Evolutionary conservation across 495 filamentous ascomycete species (phyloP).

Genomic region (Corynascus novoguineensis): DNA sequence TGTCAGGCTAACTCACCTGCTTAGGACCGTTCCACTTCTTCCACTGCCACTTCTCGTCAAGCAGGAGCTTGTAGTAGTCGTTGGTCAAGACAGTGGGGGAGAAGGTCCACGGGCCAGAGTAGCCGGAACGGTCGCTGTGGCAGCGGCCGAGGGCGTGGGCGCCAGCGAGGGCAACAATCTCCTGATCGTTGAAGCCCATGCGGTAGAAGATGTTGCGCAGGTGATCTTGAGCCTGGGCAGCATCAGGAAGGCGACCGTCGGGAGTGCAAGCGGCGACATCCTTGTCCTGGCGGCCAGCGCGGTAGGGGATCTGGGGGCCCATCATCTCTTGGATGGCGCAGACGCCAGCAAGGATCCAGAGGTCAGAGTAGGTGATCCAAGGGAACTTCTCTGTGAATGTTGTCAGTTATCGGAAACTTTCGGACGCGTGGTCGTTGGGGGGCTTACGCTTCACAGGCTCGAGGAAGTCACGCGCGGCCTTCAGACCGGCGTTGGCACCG

Average conservation of each 20-base stretch:
- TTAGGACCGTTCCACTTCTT: constrained; percentile 91
- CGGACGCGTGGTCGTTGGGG: background rate
- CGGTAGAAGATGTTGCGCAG: constrained; percentile 89
- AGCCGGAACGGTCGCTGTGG: constrained; percentile 85
- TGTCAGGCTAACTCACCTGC: constrained; percentile 30
- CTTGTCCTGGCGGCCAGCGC: constrained; percentile 78
- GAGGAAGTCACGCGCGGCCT: constrained; percentile 83
- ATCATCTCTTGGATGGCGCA: constrained; percentile 91
- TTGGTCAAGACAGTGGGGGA: constrained; percentile 91
- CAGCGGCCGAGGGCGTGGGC: constrained; percentile 92
- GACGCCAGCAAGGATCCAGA: constrained; percentile 89
- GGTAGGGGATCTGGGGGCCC: constrained; percentile 81
- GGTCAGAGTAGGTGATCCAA: constrained; percentile 93
- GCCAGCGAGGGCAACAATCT: constrained; percentile 87
- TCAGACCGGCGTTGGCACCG: constrained; percentile 90
- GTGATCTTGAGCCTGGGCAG: constrained; percentile 69
- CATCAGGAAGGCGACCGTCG: constrained; percentile 94
- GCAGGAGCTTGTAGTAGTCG: constrained; percentile 82
- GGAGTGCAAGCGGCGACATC: constrained; percentile 86
- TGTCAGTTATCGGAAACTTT: constrained; percentile 29
- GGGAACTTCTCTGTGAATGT: constrained; percentile 63
- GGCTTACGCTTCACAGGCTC: constrained; percentile 75
- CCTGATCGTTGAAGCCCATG: constrained; percentile 97
- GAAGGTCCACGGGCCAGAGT: constrained; percentile 92
- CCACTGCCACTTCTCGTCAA: constrained; percentile 87